Evolutionary conservation across 176 grass and related monocot species (phyloP).

Genomic region (Urochloa ruziziensis): DNA sequence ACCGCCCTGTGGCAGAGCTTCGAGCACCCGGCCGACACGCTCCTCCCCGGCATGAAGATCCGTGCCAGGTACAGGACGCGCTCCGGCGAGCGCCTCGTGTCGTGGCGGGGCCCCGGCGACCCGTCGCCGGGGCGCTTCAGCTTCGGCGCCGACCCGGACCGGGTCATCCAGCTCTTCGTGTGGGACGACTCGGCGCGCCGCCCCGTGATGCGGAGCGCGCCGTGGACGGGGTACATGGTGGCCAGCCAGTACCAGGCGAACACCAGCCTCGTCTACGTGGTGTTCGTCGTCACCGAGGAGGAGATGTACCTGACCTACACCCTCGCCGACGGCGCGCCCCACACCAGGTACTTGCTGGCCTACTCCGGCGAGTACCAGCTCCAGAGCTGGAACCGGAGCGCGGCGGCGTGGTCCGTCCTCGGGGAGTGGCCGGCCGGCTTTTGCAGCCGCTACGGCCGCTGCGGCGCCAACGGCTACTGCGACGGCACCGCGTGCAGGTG

Average conservation of each 20-base stretch:
- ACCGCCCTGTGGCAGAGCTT: constrained; percentile 38
- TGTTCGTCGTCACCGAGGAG: background rate
- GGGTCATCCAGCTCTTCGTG: background rate
- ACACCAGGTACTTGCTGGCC: background rate
- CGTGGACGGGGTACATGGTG: constrained; percentile 30
- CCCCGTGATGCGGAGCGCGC: constrained; percentile 9
- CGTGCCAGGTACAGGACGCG: background rate
- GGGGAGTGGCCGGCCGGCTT: background rate
- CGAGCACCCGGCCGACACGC: constrained; percentile 26
- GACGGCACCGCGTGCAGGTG: constrained; percentile 27
- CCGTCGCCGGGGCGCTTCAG: constrained; percentile 18
- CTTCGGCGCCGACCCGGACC: constrained; percentile 2
- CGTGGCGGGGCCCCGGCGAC: constrained; percentile 26
- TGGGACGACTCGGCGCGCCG: constrained; percentile 5
- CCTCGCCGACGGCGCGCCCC: constrained; percentile 16
- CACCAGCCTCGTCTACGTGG: background rate
- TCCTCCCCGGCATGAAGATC: constrained; percentile 31
- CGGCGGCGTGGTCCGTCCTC: background rate
- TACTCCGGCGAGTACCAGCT: constrained; percentile 6
- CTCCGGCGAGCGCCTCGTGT: background rate
- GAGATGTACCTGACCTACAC: background rate
- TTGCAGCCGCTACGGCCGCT: constrained; percentile 16
- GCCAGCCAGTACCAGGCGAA: background rate
- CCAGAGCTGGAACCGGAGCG: background rate
- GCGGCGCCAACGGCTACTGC: constrained; percentile 30